Conservation (phyloP, 179 eudicot genomes). For the Silene vulgaris region DNA sequence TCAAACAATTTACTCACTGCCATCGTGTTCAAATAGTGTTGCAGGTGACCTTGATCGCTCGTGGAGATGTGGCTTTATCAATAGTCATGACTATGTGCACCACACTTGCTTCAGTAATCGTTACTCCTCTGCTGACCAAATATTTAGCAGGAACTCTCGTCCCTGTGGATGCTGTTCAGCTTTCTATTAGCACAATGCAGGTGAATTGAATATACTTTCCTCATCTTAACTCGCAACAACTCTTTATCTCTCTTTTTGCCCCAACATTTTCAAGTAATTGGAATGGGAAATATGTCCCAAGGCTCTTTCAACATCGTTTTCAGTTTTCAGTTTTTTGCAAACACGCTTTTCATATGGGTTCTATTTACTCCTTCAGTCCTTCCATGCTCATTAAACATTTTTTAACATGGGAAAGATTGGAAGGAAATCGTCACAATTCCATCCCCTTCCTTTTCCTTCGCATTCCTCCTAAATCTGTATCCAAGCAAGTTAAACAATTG, state of each 20-base stretch:
- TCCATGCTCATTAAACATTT: too few relatives aligned
- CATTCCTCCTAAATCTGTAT: background rate
- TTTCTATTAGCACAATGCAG: constrained; percentile 72
- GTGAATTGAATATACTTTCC: constrained; percentile 24
- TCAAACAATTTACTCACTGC: constrained; percentile 27
- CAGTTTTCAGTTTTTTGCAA: background rate
- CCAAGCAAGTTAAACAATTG: background rate
- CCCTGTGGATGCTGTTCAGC: constrained; percentile 52
- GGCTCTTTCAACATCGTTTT: background rate
- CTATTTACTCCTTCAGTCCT: too few relatives aligned
- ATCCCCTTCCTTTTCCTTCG: too few relatives aligned
- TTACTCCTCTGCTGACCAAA: constrained; percentile 54
- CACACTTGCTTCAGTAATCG: constrained; percentile 65
- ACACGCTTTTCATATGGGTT: background rate
- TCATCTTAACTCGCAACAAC: background rate
- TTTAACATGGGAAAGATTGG: too few relatives aligned
- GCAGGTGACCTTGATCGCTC: constrained; percentile 69
- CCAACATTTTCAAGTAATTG: background rate
- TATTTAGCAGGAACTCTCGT: constrained; percentile 61
- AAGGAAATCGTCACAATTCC: too few relatives aligned
- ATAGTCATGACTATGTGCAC: constrained; percentile 66
- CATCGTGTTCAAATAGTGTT: constrained; percentile 33
- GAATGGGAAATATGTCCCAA: background rate
- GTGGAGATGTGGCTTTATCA: constrained; percentile 69
- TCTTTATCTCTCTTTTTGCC: background rate